Conservation (phyloP, 164 flowering plant species). For the Dillenia turbinata region DNA sequence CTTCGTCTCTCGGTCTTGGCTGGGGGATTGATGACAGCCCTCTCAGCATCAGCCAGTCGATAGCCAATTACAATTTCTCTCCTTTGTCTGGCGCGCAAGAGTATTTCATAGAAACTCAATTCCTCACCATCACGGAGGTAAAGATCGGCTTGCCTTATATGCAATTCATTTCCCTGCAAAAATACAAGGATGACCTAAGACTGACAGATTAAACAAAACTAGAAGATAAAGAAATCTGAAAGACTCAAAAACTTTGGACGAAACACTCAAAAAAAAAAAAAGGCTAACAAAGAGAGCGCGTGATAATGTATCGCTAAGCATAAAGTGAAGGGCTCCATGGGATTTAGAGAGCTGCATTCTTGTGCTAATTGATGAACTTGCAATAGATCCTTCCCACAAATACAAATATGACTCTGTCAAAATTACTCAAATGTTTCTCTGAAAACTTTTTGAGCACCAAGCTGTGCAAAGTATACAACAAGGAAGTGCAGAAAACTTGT, state of each 20-base stretch:
- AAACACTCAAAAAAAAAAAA: background rate
- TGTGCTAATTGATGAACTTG: too few species aligned
- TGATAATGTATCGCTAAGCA: too few species aligned
- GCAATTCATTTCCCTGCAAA: constrained; percentile 78
- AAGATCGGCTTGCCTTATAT: constrained; percentile 66
- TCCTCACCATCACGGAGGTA: constrained; percentile 70
- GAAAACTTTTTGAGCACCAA: too few species aligned
- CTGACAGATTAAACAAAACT: background rate
- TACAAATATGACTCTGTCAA: too few species aligned
- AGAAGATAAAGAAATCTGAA: background rate
- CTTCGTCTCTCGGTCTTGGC: constrained; percentile 48
- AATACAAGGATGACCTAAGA: background rate
- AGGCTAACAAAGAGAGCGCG: background rate
- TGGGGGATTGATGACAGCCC: constrained; percentile 79
- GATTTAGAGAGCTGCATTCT: too few species aligned
- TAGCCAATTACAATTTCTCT: constrained; percentile 74
- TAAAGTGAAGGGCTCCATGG: too few species aligned
- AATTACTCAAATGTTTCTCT: too few species aligned
- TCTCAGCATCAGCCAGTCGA: constrained; percentile 51
- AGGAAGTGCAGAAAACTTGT: too few species aligned
- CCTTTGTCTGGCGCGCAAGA: constrained; percentile 68
- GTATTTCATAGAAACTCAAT: constrained; percentile 64
- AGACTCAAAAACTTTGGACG: too few species aligned
- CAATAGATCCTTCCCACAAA: too few species aligned
- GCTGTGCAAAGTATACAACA: too few species aligned